These are phyloP conservation scores for Solanum clarkiae DNA, from an alignment of 257 asterid species.

Conservation along the genomic window DNA sequence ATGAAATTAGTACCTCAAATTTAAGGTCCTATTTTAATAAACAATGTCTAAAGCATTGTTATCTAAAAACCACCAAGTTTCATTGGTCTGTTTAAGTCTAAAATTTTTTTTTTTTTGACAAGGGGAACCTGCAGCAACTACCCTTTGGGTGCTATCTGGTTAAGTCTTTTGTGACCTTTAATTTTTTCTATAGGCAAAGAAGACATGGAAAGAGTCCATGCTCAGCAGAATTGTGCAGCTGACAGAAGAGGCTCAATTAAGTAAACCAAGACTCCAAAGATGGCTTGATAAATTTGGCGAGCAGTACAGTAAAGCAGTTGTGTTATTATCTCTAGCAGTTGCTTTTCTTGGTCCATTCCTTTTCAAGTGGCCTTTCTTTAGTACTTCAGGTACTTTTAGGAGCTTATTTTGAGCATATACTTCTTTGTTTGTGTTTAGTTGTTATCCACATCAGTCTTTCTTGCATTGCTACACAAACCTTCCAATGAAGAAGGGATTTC, in stretches of 20 bases:
- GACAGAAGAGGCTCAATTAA: slow-evolving; percentile 96
- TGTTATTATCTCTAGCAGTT: slow-evolving; percentile 55
- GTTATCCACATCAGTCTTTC: not conserved
- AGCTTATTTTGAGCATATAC: not conserved
- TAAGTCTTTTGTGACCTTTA: not conserved
- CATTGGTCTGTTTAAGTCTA: not conserved
- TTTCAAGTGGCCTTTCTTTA: slow-evolving; percentile 86
- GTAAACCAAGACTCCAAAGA: slow-evolving; percentile 95
- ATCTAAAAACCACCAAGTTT: not conserved
- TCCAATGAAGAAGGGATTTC: not conserved
- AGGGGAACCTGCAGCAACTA: too few relatives aligned
- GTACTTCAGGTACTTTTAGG: slow-evolving; percentile 67
- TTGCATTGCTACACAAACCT: not conserved
- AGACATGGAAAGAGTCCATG: slow-evolving; percentile 93
- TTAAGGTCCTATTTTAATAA: not conserved
- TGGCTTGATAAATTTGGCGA: slow-evolving; percentile 98
- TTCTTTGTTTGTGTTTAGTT: not conserved
- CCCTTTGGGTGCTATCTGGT: not conserved
- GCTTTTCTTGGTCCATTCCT: slow-evolving; percentile 86
- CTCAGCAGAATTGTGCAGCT: slow-evolving; percentile 80
- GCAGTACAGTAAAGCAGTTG: slow-evolving; percentile 81
- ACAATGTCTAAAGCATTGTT: not conserved
- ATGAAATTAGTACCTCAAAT: not conserved
- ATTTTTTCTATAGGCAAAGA: slow-evolving; percentile 52
- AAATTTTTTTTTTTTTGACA: too few relatives aligned